These are phyloP conservation scores for Marasmius fiardii DNA, from an alignment of 1,284 basidiomycete genomes.

Conservation along the genomic window DNA sequence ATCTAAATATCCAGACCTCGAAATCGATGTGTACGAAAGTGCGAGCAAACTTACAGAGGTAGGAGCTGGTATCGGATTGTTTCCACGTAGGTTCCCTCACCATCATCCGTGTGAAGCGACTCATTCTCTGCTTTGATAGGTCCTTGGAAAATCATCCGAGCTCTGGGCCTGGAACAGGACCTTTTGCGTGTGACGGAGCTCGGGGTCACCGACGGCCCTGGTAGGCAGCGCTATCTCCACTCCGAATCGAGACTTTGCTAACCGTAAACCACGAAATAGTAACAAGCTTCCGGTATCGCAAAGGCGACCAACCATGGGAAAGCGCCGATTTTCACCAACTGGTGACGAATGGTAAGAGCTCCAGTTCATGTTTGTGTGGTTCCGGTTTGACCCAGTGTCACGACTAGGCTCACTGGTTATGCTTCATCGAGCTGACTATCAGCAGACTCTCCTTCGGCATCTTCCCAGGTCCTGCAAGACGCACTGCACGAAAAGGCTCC, in stretches of 20 bases:
- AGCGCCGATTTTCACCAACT: conserved; percentile 45
- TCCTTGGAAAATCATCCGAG: conserved; percentile 44
- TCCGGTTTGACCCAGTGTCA: not conserved
- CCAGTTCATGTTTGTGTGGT: not conserved
- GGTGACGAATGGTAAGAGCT: conserved; percentile 40
- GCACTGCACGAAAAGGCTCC: conserved; percentile 45
- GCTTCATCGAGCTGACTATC: conserved; percentile 51
- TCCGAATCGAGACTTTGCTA: not conserved
- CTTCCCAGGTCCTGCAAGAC: conserved; percentile 36
- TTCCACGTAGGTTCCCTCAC: conserved; percentile 33
- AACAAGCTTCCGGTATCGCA: conserved; percentile 42
- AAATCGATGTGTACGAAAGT: conserved; percentile 40
- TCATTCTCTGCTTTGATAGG: conserved; percentile 15
- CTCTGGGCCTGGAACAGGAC: conserved; percentile 46
- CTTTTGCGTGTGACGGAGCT: conserved; percentile 37
- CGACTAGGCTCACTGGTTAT: conserved; percentile 37
- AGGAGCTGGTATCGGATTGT: conserved; percentile 50
- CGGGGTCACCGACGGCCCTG: conserved; percentile 34
- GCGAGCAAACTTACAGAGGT: conserved; percentile 32
- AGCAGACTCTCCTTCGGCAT: conserved; percentile 40
- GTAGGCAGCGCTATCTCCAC: conserved; percentile 18
- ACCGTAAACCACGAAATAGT: conserved; percentile 27
- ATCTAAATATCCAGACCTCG: conserved; percentile 32
- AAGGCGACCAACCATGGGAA: conserved; percentile 41
- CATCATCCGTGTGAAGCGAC: not conserved